These are phyloP conservation scores for Lenzites betulinus DNA, from an alignment of 768 basidiomycete genomes.

Conservation along the genomic window DNA sequence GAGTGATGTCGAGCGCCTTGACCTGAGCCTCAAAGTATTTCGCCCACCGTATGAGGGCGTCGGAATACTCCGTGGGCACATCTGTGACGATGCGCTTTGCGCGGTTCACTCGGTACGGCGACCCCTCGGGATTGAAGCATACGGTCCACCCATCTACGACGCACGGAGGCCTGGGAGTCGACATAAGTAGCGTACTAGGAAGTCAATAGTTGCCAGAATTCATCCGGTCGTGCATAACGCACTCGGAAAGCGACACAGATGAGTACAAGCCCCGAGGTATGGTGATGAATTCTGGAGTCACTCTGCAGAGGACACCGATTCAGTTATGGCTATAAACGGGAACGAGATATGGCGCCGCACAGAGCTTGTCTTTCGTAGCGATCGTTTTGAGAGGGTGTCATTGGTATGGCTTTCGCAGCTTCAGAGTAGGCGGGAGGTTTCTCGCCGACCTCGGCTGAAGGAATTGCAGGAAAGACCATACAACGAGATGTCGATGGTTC, in stretches of 20 bases:
- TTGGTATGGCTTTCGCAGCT: not conserved
- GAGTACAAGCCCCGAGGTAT: conserved; percentile 1
- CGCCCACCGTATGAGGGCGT: not conserved
- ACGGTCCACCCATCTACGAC: conserved; percentile 9
- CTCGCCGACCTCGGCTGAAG: not conserved
- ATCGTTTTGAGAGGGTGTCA: conserved; percentile 7
- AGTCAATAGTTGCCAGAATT: too few species aligned
- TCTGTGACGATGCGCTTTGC: conserved; percentile 15
- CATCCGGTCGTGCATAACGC: not conserved
- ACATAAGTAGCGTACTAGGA: too few species aligned
- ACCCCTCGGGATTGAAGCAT: conserved; percentile 25
- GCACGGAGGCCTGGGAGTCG: not conserved
- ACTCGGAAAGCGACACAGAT: not conserved
- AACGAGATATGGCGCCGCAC: not conserved
- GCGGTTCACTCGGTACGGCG: conserved; percentile 18
- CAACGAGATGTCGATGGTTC: not conserved
- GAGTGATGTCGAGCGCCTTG: not conserved
- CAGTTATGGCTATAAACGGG: not conserved
- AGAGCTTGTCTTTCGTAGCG: not conserved
- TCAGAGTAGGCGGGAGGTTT: not conserved
- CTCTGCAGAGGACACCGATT: not conserved
- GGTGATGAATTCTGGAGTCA: not conserved
- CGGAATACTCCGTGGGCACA: not conserved
- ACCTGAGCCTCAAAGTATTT: not conserved
- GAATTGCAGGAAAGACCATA: not conserved